phyloP scores from a whole-genome alignment of 352 stramenopile genomes.

The Achlya hypogyna region DNA sequence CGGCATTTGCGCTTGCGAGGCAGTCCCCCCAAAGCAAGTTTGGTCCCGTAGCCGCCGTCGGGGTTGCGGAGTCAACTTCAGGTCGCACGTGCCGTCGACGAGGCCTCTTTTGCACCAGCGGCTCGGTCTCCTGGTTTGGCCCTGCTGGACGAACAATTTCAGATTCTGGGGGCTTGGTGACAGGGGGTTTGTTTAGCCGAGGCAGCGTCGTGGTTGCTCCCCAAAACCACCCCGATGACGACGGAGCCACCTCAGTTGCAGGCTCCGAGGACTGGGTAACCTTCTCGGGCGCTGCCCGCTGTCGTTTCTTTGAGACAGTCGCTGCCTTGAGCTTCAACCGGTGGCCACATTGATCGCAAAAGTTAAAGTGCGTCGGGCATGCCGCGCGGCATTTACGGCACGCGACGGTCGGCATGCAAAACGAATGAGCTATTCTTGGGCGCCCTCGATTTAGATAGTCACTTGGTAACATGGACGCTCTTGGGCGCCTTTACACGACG shows the following conservation, averaged over 20 bases:
- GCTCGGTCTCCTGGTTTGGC: no score
- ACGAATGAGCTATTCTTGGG: no score
- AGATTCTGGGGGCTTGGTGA: background rate
- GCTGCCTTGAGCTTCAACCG: background rate
- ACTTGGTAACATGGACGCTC: slow-evolving; percentile 26
- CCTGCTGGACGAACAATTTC: background rate
- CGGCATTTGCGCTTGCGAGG: background rate
- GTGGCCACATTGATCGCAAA: slow-evolving; percentile 25
- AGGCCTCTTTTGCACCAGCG: no score
- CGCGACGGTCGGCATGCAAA: background rate
- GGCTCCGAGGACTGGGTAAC: background rate
- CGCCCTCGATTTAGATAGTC: no score
- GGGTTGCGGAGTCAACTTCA: no score
- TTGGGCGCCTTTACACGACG: slow-evolving; percentile 40
- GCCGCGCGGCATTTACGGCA: slow-evolving; percentile 12
- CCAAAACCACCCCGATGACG: slow-evolving; percentile 10
- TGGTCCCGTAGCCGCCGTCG: background rate
- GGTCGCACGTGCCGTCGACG: background rate
- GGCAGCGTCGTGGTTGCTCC: slow-evolving; percentile 1
- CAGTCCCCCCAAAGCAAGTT: slow-evolving; percentile 4
- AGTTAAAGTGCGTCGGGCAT: slow-evolving; percentile 4
- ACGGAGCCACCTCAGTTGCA: background rate
- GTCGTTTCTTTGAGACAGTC: background rate
- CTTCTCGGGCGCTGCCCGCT: background rate
- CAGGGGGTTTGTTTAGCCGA: no score